These are phyloP conservation scores for Kazachstania viticola DNA, from an alignment of 805 yeast genomes.

Conservation along the genomic window DNA sequence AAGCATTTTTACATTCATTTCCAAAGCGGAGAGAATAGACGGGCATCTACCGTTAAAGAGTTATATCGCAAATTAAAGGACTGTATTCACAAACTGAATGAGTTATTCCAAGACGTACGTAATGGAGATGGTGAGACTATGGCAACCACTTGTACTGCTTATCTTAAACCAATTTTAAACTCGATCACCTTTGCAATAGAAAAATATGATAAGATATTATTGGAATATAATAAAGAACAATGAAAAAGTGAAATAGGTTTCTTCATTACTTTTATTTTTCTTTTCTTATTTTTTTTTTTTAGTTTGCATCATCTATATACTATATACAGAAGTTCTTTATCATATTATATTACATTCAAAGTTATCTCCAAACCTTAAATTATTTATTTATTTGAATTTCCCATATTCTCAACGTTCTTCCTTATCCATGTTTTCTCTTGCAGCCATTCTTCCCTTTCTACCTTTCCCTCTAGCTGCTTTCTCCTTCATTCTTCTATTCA, in stretches of 20 bases:
- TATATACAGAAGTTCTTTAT: no score
- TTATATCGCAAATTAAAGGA: slow-evolving; percentile 37
- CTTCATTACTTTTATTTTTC: no score
- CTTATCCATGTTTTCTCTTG: slow-evolving; percentile 36
- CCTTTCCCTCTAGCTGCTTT: slow-evolving; percentile 33
- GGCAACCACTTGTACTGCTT: slow-evolving; percentile 21
- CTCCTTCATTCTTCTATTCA: slow-evolving; percentile 60
- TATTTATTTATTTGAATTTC: no score
- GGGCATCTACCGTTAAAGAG: slow-evolving; percentile 33
- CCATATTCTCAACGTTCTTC: slow-evolving; percentile 30
- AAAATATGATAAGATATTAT: slow-evolving; percentile 28
- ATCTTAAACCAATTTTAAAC: slow-evolving; percentile 33
- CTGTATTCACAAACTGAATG: slow-evolving; percentile 33
- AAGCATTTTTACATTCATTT: slow-evolving; percentile 65
- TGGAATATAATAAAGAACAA: slow-evolving; percentile 1
- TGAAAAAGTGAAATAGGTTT: no score
- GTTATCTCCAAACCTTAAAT: no score
- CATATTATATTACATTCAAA: no score
- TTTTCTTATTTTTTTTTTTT: no score
- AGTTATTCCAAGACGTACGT: slow-evolving; percentile 19
- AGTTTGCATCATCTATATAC: no score
- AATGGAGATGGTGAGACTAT: slow-evolving; percentile 21
- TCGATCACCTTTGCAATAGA: slow-evolving; percentile 37
- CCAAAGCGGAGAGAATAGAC: slow-evolving; percentile 36
- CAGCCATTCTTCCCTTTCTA: slow-evolving; percentile 28